These are phyloP conservation scores for Erythrophleum fordii DNA, from an alignment of 306 rosid genomes.

Conservation along the genomic window DNA sequence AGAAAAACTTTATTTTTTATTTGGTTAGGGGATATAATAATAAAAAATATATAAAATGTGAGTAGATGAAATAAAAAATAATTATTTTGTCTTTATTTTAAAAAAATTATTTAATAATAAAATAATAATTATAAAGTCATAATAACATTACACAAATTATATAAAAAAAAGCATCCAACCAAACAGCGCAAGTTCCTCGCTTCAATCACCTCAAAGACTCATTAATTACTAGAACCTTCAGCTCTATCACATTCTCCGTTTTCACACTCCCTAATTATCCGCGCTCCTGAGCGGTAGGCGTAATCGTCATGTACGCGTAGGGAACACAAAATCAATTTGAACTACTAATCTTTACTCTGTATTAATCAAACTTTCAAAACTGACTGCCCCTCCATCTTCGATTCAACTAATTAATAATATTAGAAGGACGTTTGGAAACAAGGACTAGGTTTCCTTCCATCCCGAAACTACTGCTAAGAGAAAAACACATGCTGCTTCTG, in stretches of 20 bases:
- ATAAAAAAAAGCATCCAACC: no score
- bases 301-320: neutral
- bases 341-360: conserved; percentile 6
- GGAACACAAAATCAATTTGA: neutral
- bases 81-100: no score
- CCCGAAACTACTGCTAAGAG: neutral
- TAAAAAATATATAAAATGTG: no score
- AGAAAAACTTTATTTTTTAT: no score
- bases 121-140: no score
- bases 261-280: neutral
- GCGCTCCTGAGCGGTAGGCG: neutral
- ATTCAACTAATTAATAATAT: conserved; percentile 1
- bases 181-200: neutral
- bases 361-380: neutral
- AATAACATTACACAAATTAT: no score
- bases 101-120: no score
- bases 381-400: neutral
- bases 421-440: conserved; percentile 14
- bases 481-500: neutral
- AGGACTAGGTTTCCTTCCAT: neutral
- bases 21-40: no score
- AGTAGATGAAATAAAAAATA: no score
- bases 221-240: neutral
- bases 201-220: neutral
- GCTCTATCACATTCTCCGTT: neutral